Evolutionary conservation across 345 rosid genomes (phyloP).

Genomic region (Schrenkiella parvula): DNA sequence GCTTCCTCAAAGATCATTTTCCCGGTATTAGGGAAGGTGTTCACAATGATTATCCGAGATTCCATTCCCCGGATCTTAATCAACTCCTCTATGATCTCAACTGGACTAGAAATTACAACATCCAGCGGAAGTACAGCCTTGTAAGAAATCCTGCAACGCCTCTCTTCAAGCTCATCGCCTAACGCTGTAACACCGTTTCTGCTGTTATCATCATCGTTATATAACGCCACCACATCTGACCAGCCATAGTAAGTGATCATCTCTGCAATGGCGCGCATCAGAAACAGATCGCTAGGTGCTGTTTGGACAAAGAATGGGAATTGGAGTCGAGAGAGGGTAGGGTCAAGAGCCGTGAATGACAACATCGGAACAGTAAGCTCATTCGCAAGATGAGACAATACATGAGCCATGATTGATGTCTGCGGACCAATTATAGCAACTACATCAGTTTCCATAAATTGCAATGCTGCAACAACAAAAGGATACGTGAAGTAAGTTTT

Average conservation of each 20-base stretch:
- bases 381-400: constrained; percentile 72
- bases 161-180: constrained; percentile 65
- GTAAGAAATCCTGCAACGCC: constrained; percentile 63
- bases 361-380: constrained; percentile 78
- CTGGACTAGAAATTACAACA: constrained; percentile 39
- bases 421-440: constrained; percentile 95
- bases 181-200: constrained; percentile 64
- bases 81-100: constrained; percentile 39
- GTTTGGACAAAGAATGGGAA: constrained; percentile 92
- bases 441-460: constrained; percentile 78
- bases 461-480: constrained; percentile 46
- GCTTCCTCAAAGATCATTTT: constrained; percentile 73
- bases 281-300: constrained; percentile 80
- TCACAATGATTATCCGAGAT: constrained; percentile 63
- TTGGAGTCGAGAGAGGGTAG: constrained; percentile 71
- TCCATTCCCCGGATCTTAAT: constrained; percentile 61
- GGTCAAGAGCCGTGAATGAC: constrained; percentile 87
- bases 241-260: constrained; percentile 61
- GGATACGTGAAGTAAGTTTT: not conserved
- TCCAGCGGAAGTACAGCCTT: constrained; percentile 70
- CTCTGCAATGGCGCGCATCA: constrained; percentile 83
- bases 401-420: constrained; percentile 69
- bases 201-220: constrained; percentile 71
- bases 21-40: constrained; percentile 55
- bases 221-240: constrained; percentile 64